These are phyloP conservation scores for Stromatinia cepivora DNA, from an alignment of 2,329 filamentous ascomycete genomes.

Conservation along the genomic window DNA sequence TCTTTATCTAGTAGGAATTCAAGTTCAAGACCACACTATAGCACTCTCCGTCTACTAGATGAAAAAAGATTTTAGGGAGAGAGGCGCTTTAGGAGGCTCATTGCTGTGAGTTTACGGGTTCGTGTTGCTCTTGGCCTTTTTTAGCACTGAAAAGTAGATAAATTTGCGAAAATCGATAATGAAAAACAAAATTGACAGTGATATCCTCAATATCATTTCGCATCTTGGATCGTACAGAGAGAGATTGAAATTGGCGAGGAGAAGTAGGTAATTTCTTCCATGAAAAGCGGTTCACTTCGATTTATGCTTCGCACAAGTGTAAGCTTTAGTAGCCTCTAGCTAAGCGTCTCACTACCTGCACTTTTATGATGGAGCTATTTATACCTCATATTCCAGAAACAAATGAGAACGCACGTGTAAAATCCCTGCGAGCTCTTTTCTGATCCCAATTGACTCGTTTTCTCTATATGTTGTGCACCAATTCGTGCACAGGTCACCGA, in stretches of 20 bases:
- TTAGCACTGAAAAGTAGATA: background rate
- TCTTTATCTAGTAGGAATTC: too few species aligned
- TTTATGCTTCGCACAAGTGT: background rate
- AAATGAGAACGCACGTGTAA: background rate
- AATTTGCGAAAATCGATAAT: too few species aligned
- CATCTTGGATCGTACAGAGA: background rate
- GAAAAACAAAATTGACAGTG: background rate
- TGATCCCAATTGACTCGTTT: background rate
- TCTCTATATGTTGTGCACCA: background rate
- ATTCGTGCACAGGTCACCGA: background rate
- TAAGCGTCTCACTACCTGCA: background rate
- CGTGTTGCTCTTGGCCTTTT: background rate
- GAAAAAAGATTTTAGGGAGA: background rate
- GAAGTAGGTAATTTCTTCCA: too few species aligned
- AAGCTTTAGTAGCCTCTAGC: too few species aligned
- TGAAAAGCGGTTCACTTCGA: background rate
- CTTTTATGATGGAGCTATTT: background rate
- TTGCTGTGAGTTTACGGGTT: too few species aligned
- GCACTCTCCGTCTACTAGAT: background rate
- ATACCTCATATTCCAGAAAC: background rate
- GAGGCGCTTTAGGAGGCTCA: too few species aligned
- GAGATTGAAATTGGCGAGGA: background rate
- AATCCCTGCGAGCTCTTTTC: background rate
- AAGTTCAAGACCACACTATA: background rate
- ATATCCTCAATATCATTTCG: background rate